These are phyloP conservation scores for Tuber melanosporum DNA, from an alignment of 495 filamentous ascomycete genomes.

Conservation along the genomic window DNA sequence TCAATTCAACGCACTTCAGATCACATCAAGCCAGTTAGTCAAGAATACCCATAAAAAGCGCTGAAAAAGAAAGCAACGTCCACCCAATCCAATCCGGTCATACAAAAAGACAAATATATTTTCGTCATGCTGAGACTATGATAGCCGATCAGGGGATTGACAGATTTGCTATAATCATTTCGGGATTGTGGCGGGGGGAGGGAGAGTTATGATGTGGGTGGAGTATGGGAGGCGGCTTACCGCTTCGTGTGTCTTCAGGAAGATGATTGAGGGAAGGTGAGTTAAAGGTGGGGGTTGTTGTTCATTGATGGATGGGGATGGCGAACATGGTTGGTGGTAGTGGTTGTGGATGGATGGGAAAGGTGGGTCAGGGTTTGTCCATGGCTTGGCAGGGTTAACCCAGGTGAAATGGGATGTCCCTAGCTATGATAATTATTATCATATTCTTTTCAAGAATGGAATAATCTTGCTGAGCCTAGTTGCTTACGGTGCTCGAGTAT, in stretches of 20 bases:
- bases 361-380: not conserved
- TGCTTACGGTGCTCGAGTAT: too few relatives aligned
- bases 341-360: not conserved
- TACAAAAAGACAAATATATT: slow-evolving; percentile 1
- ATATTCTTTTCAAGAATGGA: too few relatives aligned
- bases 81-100: not conserved
- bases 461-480: too few relatives aligned
- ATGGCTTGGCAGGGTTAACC: not conserved
- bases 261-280: not conserved
- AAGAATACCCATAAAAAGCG: not conserved
- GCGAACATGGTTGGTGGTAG: not conserved
- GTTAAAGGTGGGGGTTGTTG: not conserved
- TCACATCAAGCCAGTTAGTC: not conserved
- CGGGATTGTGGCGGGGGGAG: not conserved
- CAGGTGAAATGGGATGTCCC: too few relatives aligned
- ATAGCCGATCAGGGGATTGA: slow-evolving; percentile 5
- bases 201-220: not conserved
- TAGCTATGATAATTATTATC: too few relatives aligned
- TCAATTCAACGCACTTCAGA: not conserved
- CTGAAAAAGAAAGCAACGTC: not conserved
- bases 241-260: not conserved
- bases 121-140: not conserved
- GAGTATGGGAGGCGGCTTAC: not conserved
- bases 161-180: slow-evolving; percentile 1
- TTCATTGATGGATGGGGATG: not conserved